Percentiles rank a stretch among this genome's conserved stretches.
Evolutionary conservation across 176 grass and related monocot genomes (phyloP).

Genomic region (Olyra latifolia): DNA sequence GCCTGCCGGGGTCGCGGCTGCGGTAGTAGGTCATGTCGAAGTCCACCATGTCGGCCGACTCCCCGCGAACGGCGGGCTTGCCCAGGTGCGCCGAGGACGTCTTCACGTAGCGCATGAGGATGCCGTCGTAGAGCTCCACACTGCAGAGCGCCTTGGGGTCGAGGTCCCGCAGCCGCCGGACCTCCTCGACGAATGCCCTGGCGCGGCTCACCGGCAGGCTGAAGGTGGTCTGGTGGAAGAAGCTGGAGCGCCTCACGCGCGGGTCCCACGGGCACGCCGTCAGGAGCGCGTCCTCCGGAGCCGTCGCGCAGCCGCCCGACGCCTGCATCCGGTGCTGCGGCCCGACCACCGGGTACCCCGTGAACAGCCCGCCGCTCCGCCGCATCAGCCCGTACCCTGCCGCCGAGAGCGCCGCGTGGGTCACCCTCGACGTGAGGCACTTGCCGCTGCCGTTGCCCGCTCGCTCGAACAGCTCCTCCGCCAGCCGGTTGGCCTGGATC

Average conservation of each 20-base stretch:
- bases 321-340: constrained; percentile 61
- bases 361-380: constrained; percentile 40
- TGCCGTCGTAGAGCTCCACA: constrained; percentile 65
- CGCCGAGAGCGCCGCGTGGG: constrained; percentile 7
- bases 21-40: constrained; percentile 85
- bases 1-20: constrained; percentile 31
- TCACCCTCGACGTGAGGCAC: constrained; percentile 32
- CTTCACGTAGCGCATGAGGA: constrained; percentile 70
- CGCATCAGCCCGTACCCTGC: constrained; percentile 16
- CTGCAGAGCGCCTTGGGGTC: constrained; percentile 54
- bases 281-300: constrained; percentile 48
- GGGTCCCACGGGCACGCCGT: constrained; percentile 68
- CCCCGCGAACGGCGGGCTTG: background rate
- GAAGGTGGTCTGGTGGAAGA: constrained; percentile 69
- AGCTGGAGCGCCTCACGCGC: constrained; percentile 37
- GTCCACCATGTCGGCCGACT: constrained; percentile 49
- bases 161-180: constrained; percentile 49
- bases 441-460: constrained; percentile 42
- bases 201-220: constrained; percentile 49
- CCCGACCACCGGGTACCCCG: constrained; percentile 68
- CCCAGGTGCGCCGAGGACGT: constrained; percentile 64
- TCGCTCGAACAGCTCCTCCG: constrained; percentile 43
- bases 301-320: constrained; percentile 42
- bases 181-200: constrained; percentile 52
- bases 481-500: constrained; percentile 29